Evolutionary conservation across 2,329 filamentous ascomycete species (phyloP), one percentile per base, ranked within the genome.

Genomic region (Aureobasidium sp.): DNA sequence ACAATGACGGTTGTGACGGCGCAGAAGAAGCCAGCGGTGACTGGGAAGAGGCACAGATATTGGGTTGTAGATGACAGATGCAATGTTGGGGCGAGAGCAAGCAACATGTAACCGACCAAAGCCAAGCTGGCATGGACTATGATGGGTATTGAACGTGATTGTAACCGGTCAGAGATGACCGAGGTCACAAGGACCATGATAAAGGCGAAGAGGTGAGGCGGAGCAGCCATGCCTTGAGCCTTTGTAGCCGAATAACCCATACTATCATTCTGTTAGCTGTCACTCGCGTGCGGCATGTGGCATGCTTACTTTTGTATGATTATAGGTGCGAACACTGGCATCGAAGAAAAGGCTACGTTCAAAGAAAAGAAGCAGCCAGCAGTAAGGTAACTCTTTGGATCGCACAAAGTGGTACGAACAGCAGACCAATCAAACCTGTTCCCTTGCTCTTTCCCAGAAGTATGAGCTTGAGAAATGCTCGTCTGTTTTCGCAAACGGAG

Each of bases 311-410:
- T 83, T 64, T 80, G 78, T 51, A 95, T 82, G 65, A 95, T 90
- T 3, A 59, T 34, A 11, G 64, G 64, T 15, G 61, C 59, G 27
- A 96, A 96, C 53, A 94, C 89, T 2, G 91, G 91, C 71, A 96
- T 85, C 25, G 89, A 93, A 70, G 86, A 87, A 77, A 96, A 96
- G 14, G 91, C 88, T 72, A 95, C 88, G 74, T 96, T 96, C 70
- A 88, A 86, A 73, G 87, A 85, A 78, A 95, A 91, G 79, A 95
- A 90, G 84, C 96, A 95, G 68, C 79, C 78, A 0, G 90, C 87
- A 5, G 89, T 89, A 45, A 93, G 79, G 77, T 90, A 93, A 62
- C 84, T 84, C 66, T 86, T 86, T 0, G 88, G 87, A 73, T 91
- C 88, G 48, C 70, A 68, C 34, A 90, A 74, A 2, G 84, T 83